Conservation (phyloP, 352 stramenopile species). For the Globisporangium paddicum region DNA sequence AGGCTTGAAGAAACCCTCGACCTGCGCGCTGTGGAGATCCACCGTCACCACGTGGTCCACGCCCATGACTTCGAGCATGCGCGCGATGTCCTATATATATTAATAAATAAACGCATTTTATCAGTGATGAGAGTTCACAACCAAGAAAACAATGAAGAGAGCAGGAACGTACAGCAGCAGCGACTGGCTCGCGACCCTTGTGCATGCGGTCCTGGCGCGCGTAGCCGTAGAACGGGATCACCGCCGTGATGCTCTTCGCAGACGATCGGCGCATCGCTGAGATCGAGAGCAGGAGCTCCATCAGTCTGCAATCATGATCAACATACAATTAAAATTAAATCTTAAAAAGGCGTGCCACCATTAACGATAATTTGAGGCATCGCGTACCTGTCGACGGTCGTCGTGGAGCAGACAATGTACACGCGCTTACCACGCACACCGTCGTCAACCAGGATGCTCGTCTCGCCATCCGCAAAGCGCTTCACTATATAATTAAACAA, state of each 20-base stretch:
- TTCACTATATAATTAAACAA: not conserved
- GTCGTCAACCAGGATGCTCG: slow-evolving; percentile 68
- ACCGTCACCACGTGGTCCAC: slow-evolving; percentile 87
- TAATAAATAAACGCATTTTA: no score
- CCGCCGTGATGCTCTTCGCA: slow-evolving; percentile 82
- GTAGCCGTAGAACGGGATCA: slow-evolving; percentile 88
- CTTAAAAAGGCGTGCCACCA: not conserved
- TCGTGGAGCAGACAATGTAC: slow-evolving; percentile 86
- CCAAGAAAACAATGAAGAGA: not conserved
- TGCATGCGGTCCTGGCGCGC: slow-evolving; percentile 83
- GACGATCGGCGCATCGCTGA: slow-evolving; percentile 78
- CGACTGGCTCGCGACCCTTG: slow-evolving; percentile 77
- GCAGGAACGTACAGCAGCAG: slow-evolving; percentile 42
- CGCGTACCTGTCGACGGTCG: slow-evolving; percentile 75
- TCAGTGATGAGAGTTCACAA: not conserved
- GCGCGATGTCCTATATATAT: slow-evolving; percentile 56
- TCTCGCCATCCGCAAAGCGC: slow-evolving; percentile 78
- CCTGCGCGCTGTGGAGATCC: slow-evolving; percentile 85
- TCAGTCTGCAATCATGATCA: slow-evolving; percentile 34
- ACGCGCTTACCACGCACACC: slow-evolving; percentile 78
- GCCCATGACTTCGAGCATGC: slow-evolving; percentile 89
- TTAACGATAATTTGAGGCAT: not conserved
- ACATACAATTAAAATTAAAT: not conserved
- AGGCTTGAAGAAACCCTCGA: slow-evolving; percentile 87
- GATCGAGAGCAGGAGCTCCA: slow-evolving; percentile 84